Base-by-base conservation (phyloP, 805 yeast species). In the Zygoascus flipseniorum region DNA sequence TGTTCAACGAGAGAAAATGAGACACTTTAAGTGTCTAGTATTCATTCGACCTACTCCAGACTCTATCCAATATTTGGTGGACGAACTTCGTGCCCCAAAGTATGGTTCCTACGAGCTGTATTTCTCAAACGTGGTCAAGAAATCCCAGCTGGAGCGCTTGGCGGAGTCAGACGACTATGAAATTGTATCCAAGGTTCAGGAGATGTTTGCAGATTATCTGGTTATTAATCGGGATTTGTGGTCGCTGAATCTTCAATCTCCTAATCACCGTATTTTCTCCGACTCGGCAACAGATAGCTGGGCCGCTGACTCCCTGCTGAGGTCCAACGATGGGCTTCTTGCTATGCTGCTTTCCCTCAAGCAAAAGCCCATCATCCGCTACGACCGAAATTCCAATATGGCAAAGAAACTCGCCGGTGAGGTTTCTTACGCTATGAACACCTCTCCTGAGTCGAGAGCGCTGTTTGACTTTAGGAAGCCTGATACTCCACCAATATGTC, bases 121-220 rank as follows among this genome's bases (percentile, higher is more conserved):
- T 62, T 89, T 92, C 74, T 85, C 81, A 65, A 89, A 89, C 65
- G 73, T 81, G 14, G 76, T 90, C 31, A 75, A 81, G 50, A 93
- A 92, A 69, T 74, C 82, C 26, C 86, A 87, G 58, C 68, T 93
- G 60, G 99, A 93, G 65, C 76, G 86, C 50, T 65, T 93, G 47
- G 98, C 99, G 0, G 96, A 89, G 67, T 79, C 87, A 2, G 99
- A 93, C 67, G 93, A 87, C 63, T 75, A 82, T 62, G 98, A 92
- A 65, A 80, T 82, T 9, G 85, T 93, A 9, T 71, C 76, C 5
- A 79, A 79, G 54, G 89, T 93, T 4, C 81, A 85, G 51, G 99
- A 93, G 64, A 65, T 90, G 42, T 93, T 89, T 65, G 86, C 84
- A 60, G 97, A 93, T 68, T 90, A 85, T 65, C 75, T 80, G 57